Percentiles rank a stretch among this genome's conserved stretches.
These are phyloP conservation scores for Trichosporon ovoides DNA, from an alignment of 1,284 basidiomycete genomes.

Conservation along the genomic window DNA sequence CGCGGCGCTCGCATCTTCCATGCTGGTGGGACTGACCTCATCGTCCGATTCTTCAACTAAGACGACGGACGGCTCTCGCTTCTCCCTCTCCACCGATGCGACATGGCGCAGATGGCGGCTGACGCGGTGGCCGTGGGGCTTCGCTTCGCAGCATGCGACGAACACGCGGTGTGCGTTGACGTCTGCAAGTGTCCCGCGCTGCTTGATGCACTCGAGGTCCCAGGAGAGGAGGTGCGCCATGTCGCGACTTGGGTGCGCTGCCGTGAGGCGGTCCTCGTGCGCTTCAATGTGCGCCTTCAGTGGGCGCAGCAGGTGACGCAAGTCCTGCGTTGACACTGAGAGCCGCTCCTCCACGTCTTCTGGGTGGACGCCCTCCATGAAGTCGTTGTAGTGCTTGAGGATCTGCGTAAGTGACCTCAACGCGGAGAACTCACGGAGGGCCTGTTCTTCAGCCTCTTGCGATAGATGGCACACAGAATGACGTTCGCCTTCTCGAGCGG, in stretches of 20 bases:
- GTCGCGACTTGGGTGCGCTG: not conserved
- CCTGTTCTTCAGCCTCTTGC: not conserved
- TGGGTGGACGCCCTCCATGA: not conserved
- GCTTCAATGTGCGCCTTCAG: not conserved
- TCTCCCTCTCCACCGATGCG: not conserved
- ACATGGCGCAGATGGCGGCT: not conserved
- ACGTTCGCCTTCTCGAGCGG: not conserved
- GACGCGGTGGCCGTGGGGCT: not conserved
- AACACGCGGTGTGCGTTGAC: not conserved
- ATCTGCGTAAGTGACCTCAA: not conserved
- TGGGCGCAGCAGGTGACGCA: not conserved
- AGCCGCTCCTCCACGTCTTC: not conserved
- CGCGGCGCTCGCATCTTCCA: too few relatives aligned
- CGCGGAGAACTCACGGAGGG: not conserved
- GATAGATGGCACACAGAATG: not conserved
- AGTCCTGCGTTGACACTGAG: not conserved
- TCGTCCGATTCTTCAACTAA: not conserved
- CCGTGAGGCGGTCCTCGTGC: not conserved
- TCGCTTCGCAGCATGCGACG: not conserved
- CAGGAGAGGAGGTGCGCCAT: not conserved
- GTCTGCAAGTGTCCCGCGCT: not conserved
- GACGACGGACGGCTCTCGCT: not conserved
- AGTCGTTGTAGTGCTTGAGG: not conserved
- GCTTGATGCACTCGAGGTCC: not conserved
- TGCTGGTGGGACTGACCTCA: too few relatives aligned